Base-by-base conservation (phyloP, 2,329 filamentous ascomycete species). In the Cladosporium phlei region DNA sequence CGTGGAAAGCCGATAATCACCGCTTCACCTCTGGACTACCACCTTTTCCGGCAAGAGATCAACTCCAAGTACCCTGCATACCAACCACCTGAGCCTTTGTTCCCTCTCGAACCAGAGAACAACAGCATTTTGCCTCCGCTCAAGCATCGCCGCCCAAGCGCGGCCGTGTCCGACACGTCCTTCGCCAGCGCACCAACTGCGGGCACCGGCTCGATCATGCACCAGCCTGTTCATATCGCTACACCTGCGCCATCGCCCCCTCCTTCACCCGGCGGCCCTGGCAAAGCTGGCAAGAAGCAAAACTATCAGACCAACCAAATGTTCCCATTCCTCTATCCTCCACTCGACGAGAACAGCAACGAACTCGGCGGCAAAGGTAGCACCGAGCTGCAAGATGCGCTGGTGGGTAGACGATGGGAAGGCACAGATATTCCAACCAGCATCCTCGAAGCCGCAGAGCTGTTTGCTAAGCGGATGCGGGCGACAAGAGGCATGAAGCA, bases 221-320 rank as follows among this genome's bases (percentile, higher is more conserved):
- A 97, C 63, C 91, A 97, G 60, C 88, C 93, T 5, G 91, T 98
- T 5, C 93, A 98, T 65, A 98, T 98, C 57, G 93, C 93, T n/a
- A 98, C 93, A 1, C 93, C 93, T 0, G 91, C 90, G 0, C 93
- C 93, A 1, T 98, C 93, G 0, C 93, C 93, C 19, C 93, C 93
- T 0, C 93, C 93, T 1, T 96, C 91, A 1, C 93, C 93, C 8
- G 84, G 85, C 25, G 90, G 79, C 1, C 78, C 80, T 3, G 80
- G 89, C 20, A 98, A 97, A 66, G 88, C 86, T 43, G 90, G 86
- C 1, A 98, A 98, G 74, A 98, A 98, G 64, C 93, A 98, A 61
- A 98, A 97, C 57, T 98, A 98, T 60, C 93, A 98, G 66, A 98
- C 93, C 0, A 98, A 98, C 61, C 93, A 98, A 59, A 93, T 96